Evolutionary conservation across 2,329 filamentous ascomycete genomes (phyloP), one percentile per base, ranked within the genome.

Genomic region (Calonectria hongkongensis): DNA sequence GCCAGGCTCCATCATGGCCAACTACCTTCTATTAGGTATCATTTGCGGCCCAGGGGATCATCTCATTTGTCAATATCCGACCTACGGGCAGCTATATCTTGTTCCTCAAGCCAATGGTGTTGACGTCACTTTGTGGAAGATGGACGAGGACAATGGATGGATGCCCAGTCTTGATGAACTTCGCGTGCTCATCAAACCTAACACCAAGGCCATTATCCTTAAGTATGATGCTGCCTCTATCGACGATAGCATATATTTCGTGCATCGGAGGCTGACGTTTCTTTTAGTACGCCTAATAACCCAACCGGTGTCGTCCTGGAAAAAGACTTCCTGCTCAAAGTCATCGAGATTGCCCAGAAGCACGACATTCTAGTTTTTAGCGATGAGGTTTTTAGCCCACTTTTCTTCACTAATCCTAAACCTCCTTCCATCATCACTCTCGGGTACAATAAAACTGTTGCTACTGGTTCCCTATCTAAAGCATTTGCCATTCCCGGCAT

Each of bases 371-470:
- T 89, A 54, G 85, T 97, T 67, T 86, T 96, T 70, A 89, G 89
- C 10, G 94, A 97, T 79, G 95, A 97, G 84, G 94, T 97, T 30
- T 97, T 96, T 83, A 89, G 94, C 1, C 95, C 95, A 0, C 86
- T 98, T 2, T 97, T 95, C 86, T 94, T 97, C 83, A 48, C 9
- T 4, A 48, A 21, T 7, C 8, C 13, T 6, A 18, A 21, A 9
- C 18, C 21, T 4, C 45, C 45, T 13, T 21, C 45, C 2, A 9
- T 48, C 4, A 12, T 48, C 45, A 10, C 18, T 21, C 18, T 21
- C 2, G 45, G 21, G 8, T 48, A 48, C 18, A 7, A 48, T 3
- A 18, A 48, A 4, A 18, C 6, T 18, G 18, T 48, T 10, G 15
- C 21, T 18, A 48, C 45, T 10, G 45, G 45, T 18, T 48, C 45